Evolutionary conservation across 345 rosid species (phyloP).

Genomic region (Eucalyptus pauciflora): DNA sequence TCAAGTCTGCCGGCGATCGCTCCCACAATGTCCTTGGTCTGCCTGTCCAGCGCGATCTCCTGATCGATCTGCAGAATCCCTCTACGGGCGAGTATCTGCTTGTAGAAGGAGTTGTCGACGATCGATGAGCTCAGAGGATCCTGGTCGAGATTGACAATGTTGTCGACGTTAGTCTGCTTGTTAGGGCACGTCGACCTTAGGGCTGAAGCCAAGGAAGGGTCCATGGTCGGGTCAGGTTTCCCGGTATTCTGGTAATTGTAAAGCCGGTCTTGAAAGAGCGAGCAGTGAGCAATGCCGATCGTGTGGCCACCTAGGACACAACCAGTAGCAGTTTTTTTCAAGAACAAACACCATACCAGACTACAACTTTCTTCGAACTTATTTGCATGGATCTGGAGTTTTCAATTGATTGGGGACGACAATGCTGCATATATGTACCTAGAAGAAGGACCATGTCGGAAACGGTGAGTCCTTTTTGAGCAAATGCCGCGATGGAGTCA

Average conservation of each 20-base stretch:
- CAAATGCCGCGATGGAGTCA: conserved; percentile 27
- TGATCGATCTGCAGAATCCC: conserved; percentile 55
- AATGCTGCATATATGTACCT: conserved; percentile 10
- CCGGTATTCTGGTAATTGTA: conserved; percentile 36
- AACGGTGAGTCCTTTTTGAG: conserved; percentile 13
- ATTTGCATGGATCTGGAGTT: neutral
- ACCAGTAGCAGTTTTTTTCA: neutral
- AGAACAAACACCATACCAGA: neutral
- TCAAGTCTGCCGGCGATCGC: conserved; percentile 7
- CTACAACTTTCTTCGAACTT: neutral
- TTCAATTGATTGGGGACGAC: neutral
- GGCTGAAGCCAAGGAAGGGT: conserved; percentile 9
- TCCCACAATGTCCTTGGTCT: conserved; percentile 14
- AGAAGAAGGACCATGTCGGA: conserved; percentile 49
- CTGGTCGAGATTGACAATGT: conserved; percentile 29
- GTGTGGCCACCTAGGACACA: conserved; percentile 37
- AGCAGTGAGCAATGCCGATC: conserved; percentile 43
- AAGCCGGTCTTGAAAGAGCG: conserved; percentile 30
- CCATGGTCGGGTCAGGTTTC: conserved; percentile 47
- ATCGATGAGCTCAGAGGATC: conserved; percentile 6
- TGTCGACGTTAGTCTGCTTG: neutral
- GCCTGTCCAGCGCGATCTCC: conserved; percentile 13
- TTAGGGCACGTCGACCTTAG: conserved; percentile 7
- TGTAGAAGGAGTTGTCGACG: conserved; percentile 43
- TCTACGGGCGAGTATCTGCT: conserved; percentile 7